Evolutionary conservation across 2,329 filamentous ascomycete genomes (phyloP).

Genomic region (Orbilia brochopaga): DNA sequence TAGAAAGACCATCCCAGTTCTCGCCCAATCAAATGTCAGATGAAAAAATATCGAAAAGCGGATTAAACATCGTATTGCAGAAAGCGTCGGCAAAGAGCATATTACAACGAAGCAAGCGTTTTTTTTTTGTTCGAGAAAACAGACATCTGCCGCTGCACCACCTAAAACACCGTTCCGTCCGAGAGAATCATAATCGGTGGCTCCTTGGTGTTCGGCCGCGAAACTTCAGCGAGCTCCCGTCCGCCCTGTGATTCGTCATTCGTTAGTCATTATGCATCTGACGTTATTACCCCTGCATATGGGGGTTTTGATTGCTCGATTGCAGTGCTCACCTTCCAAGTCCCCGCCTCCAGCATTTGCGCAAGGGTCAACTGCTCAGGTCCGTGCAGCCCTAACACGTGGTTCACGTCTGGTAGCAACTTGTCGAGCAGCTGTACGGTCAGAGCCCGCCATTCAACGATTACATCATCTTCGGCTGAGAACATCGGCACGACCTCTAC

Average conservation of each 20-base stretch:
- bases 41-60: conserved; percentile 33
- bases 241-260: conserved; percentile 68
- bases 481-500: conserved; percentile 77
- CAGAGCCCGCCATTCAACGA: conserved; percentile 78
- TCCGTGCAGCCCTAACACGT: conserved; percentile 70
- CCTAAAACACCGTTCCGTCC: conserved; percentile 91
- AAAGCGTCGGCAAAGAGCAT: conserved; percentile 23
- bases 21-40: conserved; percentile 20
- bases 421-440: conserved; percentile 78
- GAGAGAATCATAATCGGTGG: conserved; percentile 95
- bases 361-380: conserved; percentile 75
- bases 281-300: conserved; percentile 3
- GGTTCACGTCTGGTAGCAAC: conserved; percentile 72
- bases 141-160: conserved; percentile 15
- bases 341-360: conserved; percentile 92
- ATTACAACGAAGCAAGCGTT: conserved; percentile 21
- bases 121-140: conserved; percentile 7
- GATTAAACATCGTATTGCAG: conserved; percentile 38
- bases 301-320: conserved; percentile 26
- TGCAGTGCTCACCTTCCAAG: conserved; percentile 80
- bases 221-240: conserved; percentile 92
- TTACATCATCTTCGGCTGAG: conserved; percentile 74
- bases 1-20: conserved; percentile 29
- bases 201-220: conserved; percentile 92
- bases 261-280: conserved; percentile 9